Conservation (phyloP, 192 early-diverging fungal species). For the Rhizoclosmatium globosum region DNA sequence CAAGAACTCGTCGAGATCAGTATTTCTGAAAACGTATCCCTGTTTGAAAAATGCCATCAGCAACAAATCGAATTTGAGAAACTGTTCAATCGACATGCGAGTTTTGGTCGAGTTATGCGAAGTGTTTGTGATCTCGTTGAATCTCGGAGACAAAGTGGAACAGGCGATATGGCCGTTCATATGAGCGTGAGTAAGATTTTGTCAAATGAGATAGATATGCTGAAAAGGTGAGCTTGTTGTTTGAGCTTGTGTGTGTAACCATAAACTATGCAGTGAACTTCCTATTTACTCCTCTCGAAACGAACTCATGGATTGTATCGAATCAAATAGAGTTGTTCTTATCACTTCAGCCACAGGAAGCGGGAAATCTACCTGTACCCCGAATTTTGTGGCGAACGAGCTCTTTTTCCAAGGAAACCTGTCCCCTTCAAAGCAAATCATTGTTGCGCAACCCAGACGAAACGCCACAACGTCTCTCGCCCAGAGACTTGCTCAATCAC, state of each 20-base stretch:
- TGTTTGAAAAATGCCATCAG: constrained; percentile 6
- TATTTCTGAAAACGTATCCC: not conserved
- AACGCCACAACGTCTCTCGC: constrained; percentile 45
- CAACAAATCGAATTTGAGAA: constrained; percentile 2
- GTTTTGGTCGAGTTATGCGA: constrained; percentile 4
- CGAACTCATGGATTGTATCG: constrained; percentile 19
- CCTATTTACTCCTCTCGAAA: constrained; percentile 33
- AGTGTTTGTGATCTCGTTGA: not conserved
- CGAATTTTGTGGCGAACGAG: constrained; percentile 41
- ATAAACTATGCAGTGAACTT: constrained; percentile 17
- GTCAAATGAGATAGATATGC: constrained; percentile 26
- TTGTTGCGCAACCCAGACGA: constrained; percentile 49
- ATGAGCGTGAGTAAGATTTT: constrained; percentile 24
- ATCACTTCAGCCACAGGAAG: constrained; percentile 30
- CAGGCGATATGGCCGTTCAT: not conserved
- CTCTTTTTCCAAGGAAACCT: constrained; percentile 26
- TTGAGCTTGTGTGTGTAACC: constrained; percentile 10
- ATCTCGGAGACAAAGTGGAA: not conserved
- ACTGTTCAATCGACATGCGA: constrained; percentile 3
- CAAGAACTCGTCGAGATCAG: not conserved
- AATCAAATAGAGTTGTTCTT: constrained; percentile 1
- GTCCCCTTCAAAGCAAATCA: constrained; percentile 28
- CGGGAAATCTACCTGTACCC: constrained; percentile 41
- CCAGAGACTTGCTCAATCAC: constrained; percentile 20
- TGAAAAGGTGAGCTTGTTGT: constrained; percentile 23